A percentile compares a stretch with the other conserved stretches of the same genome.
Conservation (phyloP, 495 filamentous ascomycete genomes). For the Penicillium dipodomyicola region DNA sequence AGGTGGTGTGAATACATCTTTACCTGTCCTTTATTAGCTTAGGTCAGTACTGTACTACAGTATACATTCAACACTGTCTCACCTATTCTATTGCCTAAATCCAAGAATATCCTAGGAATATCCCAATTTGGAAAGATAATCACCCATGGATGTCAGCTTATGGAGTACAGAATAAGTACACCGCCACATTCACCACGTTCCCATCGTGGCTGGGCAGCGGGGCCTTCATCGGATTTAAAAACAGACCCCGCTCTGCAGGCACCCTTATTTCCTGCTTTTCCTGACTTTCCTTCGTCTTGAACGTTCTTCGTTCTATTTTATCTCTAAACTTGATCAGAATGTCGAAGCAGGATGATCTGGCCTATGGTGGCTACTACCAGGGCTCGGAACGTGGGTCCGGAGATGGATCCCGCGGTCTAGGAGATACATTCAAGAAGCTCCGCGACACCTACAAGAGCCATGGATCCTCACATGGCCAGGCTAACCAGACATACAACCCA, state of each 20-base stretch:
- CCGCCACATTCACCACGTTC: slow-evolving; percentile 11
- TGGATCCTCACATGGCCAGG: slow-evolving; percentile 20
- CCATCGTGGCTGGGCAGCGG: slow-evolving; percentile 13
- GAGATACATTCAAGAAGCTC: slow-evolving; percentile 53
- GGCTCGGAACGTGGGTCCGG: slow-evolving; percentile 25
- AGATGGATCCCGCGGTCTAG: slow-evolving; percentile 49
- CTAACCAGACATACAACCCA: slow-evolving; percentile 17
- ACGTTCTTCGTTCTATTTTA: not conserved
- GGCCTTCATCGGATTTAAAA: slow-evolving; percentile 3
- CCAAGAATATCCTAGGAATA: not conserved
- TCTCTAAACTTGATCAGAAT: slow-evolving; percentile 23
- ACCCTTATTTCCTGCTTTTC: not conserved
- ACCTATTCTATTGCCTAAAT: not conserved
- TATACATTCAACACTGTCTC: not conserved
- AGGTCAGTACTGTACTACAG: not conserved
- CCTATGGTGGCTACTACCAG: slow-evolving; percentile 55
- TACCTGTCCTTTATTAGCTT: no score
- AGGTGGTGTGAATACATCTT: not conserved
- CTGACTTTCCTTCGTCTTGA: not conserved
- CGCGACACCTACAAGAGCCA: slow-evolving; percentile 44
- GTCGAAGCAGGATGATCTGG: slow-evolving; percentile 52
- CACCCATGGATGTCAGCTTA: slow-evolving; percentile 7
- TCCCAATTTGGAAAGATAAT: not conserved
- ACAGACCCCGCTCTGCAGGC: slow-evolving; percentile 10
- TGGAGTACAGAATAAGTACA: not conserved